Evolutionary conservation across 75 land plant species (phyloP), one percentile per base, ranked within the genome.

Genomic region (Selaginella tamariscina): DNA sequence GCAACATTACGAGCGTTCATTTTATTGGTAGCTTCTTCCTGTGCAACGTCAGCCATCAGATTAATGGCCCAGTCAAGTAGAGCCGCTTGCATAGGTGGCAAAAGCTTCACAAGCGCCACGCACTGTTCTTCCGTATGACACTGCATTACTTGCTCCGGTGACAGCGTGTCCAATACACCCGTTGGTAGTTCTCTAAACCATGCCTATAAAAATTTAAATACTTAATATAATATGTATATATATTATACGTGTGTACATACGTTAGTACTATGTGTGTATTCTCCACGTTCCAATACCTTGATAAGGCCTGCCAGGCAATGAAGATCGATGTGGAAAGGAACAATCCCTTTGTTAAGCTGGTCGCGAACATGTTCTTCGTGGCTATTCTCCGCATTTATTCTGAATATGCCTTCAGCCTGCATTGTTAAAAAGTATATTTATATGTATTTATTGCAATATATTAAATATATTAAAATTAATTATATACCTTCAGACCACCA

Each of bases 1-100:
- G 96, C 98, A 66, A 94, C 87, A 67, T 94, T 94, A 64, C 95
- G 74, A 2, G 98, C 91, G 75, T 90, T 94, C 98, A 94, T 94
- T 72, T 94, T 94, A 74, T 94, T 94, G 54, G 31, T 28, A n/a
- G 76, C 81, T 69, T 94, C 98, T 66, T 94, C 85, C 65, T 89
- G 88, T 0, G 86, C 98, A 49, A 94, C 91, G 85, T 94, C 98
- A 31, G 98, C 84, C 98, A 94, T 94, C 27, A 94, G 76, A 39
- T 94, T 80, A 33, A 94, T 67, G 1, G 88, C 96, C 98, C 98
- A 94, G 69, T 82, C 81, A 23, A 94, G 83, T 32, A 94, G 74
- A 2, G 96, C 91, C 60, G 83, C 73, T 62, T 94, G 91, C 27
- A 85, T 87, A 33, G 96, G 96, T 29, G 77, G 80, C 0, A 94